phyloP scores from a whole-genome alignment of 1,284 basidiomycete genomes.

The Puccinia horiana region DNA sequence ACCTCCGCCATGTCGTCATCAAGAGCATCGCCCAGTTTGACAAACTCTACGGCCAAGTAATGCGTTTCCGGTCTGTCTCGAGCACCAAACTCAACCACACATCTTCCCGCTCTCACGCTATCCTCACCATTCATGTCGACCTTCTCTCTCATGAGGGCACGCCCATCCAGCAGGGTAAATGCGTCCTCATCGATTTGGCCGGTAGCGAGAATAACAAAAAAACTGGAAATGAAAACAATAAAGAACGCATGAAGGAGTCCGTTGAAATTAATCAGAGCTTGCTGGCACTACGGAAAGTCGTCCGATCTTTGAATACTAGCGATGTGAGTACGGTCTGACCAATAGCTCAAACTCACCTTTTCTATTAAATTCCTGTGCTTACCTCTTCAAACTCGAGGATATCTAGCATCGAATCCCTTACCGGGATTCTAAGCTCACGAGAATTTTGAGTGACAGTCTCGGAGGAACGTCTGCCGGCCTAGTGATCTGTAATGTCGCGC shows the following conservation, averaged over 20 bases:
- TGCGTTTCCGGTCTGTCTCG: slow-evolving; percentile 20
- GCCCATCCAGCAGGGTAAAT: slow-evolving; percentile 64
- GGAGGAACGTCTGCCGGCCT: slow-evolving; percentile 74
- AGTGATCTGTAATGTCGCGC: slow-evolving; percentile 78
- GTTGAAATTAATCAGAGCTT: slow-evolving; percentile 81
- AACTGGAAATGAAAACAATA: slow-evolving; percentile 75
- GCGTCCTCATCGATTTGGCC: slow-evolving; percentile 80
- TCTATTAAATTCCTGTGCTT: not conserved
- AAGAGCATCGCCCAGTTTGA: slow-evolving; percentile 26
- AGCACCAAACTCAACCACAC: slow-evolving; percentile 38
- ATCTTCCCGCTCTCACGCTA: slow-evolving; percentile 42
- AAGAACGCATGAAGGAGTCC: slow-evolving; percentile 71
- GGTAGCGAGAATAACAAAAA: slow-evolving; percentile 85
- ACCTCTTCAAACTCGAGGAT: not conserved
- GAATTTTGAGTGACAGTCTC: slow-evolving; percentile 77
- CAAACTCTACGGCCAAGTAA: slow-evolving; percentile 24
- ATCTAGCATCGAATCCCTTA: slow-evolving; percentile 66
- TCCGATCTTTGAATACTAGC: slow-evolving; percentile 74
- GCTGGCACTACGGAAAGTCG: slow-evolving; percentile 77
- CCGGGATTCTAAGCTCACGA: slow-evolving; percentile 76
- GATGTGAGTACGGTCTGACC: slow-evolving; percentile 57
- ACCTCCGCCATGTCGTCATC: slow-evolving; percentile 15
- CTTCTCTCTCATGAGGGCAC: not conserved
- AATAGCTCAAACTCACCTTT: not conserved
- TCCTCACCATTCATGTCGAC: slow-evolving; percentile 29